Conservation (phyloP, 331 rosid genomes). For the Rhamnella rubrinervis region DNA sequence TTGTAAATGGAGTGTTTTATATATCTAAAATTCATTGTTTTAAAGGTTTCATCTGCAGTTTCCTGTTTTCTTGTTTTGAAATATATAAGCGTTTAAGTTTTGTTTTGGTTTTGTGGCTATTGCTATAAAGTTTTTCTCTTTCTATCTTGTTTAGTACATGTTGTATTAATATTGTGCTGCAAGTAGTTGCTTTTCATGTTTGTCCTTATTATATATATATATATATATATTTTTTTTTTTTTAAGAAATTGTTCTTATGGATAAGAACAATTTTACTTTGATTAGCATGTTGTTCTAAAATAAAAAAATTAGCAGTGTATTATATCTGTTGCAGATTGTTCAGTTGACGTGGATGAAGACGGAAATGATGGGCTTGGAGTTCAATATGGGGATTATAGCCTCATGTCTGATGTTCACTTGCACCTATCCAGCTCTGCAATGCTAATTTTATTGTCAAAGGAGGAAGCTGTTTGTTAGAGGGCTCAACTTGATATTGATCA, state of each 20-base stretch:
- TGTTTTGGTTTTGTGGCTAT: slow-evolving; percentile 8
- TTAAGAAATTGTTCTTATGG: too few species aligned
- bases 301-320: too few species aligned
- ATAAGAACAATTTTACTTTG: too few species aligned
- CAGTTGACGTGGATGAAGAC: slow-evolving; percentile 54
- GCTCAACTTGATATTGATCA: slow-evolving; percentile 75
- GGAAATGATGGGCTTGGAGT: slow-evolving; percentile 38
- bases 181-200: too few species aligned
- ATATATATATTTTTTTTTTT: too few species aligned
- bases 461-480: slow-evolving; percentile 83
- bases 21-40: not conserved
- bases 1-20: too few species aligned
- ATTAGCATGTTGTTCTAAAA: too few species aligned
- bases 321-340: slow-evolving; percentile 61
- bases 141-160: not conserved
- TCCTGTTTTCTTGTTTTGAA: not conserved
- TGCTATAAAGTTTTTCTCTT: slow-evolving; percentile 1
- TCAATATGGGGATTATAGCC: slow-evolving; percentile 43
- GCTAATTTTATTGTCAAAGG: slow-evolving; percentile 81
- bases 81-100: not conserved
- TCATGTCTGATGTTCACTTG: slow-evolving; percentile 77
- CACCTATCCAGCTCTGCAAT: slow-evolving; percentile 84
- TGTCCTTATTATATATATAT: too few species aligned
- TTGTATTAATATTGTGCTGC: too few species aligned
- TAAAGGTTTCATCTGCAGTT: not conserved